phyloP scores from a whole-genome alignment of 1,284 basidiomycete genomes.

The Melampsora americana region DNA sequence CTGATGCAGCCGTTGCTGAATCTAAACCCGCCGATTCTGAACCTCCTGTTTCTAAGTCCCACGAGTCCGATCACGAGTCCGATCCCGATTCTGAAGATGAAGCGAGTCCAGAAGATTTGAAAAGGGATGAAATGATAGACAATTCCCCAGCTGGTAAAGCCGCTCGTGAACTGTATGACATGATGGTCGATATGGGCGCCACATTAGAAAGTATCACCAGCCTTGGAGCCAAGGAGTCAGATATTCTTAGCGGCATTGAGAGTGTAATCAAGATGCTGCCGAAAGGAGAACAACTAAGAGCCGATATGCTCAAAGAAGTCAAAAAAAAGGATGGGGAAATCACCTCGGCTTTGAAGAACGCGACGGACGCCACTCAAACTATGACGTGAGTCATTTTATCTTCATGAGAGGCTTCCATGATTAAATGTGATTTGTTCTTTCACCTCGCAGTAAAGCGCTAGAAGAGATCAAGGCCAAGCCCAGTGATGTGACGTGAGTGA shows the following conservation, averaged over 20 bases:
- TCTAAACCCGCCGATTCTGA: no score
- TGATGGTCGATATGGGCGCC: constrained; percentile 1
- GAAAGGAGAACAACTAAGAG: not conserved
- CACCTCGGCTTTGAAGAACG: not conserved
- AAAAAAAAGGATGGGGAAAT: not conserved
- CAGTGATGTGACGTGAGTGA: constrained; percentile 5
- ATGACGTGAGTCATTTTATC: not conserved
- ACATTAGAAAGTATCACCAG: constrained; percentile 6
- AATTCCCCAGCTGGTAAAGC: not conserved
- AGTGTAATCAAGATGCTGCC: not conserved
- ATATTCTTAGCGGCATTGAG: not conserved
- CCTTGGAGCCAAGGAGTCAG: not conserved
- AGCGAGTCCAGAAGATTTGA: no score
- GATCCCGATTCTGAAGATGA: no score
- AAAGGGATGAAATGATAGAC: not conserved
- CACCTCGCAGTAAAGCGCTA: no score
- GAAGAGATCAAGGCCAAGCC: not conserved
- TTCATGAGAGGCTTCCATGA: not conserved
- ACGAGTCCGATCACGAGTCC: no score
- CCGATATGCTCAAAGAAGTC: not conserved
- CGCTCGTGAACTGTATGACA: not conserved
- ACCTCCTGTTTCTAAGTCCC: no score
- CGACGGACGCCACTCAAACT: not conserved
- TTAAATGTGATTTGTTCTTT: no score
- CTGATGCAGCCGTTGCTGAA: no score